phyloP scores from a whole-genome alignment of 768 basidiomycete genomes.

The Royoungia palumana region DNA sequence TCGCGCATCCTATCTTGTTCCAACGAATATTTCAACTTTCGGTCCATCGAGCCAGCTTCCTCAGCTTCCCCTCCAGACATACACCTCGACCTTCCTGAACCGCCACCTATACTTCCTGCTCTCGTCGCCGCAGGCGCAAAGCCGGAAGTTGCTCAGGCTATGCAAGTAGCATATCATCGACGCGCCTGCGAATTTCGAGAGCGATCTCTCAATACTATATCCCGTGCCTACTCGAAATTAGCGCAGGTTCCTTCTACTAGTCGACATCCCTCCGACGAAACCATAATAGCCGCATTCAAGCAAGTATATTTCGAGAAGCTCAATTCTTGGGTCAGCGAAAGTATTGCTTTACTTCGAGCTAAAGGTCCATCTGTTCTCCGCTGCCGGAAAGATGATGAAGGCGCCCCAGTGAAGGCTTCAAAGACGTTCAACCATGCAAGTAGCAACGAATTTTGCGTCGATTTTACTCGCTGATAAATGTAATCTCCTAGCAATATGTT shows the following conservation, averaged over 20 bases:
- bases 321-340: neutral
- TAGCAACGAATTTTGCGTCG: too few relatives aligned
- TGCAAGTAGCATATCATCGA: conserved; percentile 1
- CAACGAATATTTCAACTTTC: conserved; percentile 1
- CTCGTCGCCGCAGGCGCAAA: conserved; percentile 3
- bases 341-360: neutral
- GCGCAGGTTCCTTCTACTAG: neutral
- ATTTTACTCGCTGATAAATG: too few relatives aligned
- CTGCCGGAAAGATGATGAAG: neutral
- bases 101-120: neutral
- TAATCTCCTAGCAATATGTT: conserved; percentile 37
- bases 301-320: conserved; percentile 1
- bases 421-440: too few relatives aligned
- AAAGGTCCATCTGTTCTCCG: neutral
- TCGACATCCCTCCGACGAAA: neutral
- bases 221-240: conserved; percentile 1
- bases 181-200: conserved; percentile 3
- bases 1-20: neutral
- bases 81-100: conserved; percentile 5
- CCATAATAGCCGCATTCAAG: conserved; percentile 2
- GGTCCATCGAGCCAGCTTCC: neutral
- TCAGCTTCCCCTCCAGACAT: neutral
- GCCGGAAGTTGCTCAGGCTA: neutral
- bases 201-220: neutral
- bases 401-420: too few relatives aligned